Evolutionary conservation across 2,329 filamentous ascomycete genomes (phyloP), one percentile per base, ranked within the genome.

Genomic region (Akanthomyces muscarius): DNA sequence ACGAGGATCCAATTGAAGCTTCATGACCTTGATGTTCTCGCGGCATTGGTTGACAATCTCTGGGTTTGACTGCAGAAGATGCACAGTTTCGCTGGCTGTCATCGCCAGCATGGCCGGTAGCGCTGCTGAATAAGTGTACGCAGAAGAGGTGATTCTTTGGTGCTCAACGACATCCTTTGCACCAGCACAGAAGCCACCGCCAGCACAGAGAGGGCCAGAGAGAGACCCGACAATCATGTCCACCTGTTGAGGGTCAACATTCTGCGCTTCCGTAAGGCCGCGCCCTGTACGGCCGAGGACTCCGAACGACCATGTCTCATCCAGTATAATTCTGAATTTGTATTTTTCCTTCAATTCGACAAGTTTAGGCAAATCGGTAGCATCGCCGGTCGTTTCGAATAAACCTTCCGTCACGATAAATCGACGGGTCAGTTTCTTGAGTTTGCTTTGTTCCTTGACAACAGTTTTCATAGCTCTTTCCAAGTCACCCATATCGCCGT

Each of bases 181-280:
- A 21, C 93, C 94, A 18, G 94, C 93, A 74, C 95, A 99, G 81
- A 99, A 99, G 18, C 95, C 95, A 69, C 96, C 95, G 62, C 93
- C 94, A 11, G 91, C 92, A 72, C 94, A 95, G 44, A 99, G 83
- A 18, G 93, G 90, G 2, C 95, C 94, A 14, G 94, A 88, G 52
- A 99, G 86, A 42, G 92, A 96, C 50, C 96, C 95, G 59, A 98
- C 86, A 68, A 99, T 94, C 92, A 99, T 97, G 78, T 99, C 95
- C 56, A 99, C 88, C 72, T 96, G 90, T 11, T 89, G 86, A 0
- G 94, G 88, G 73, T 98, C 95, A 21, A 99, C 94, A 69, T 98
- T 97, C 73, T 98, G 95, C 6, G 94, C 91, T 79, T 99, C 96
- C 0, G 95, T 98, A 45, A 98, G 82, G 64, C 95, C 95, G 59